Base-by-base conservation (phyloP, 2,329 filamentous ascomycete species). In the Aspergillus oerlinghausenensis region DNA sequence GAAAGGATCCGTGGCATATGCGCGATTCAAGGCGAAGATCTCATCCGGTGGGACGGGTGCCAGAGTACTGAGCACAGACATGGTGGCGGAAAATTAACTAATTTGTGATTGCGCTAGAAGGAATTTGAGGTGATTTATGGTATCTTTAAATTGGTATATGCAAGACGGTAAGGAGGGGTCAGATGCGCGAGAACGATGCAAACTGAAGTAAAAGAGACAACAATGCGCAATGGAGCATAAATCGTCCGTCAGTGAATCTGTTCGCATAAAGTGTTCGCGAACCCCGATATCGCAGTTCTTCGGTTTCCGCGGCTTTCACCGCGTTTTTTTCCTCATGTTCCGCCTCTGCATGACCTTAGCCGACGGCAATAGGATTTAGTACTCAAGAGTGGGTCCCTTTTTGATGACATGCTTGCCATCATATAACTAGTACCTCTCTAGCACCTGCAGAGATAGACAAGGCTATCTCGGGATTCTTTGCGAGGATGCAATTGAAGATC, bases 1-100 rank as follows among this genome's bases (percentile, higher is more conserved):
- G 67, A 77, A 75, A 28, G 82, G 77, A 71, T 97, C 92, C 57
- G 87, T 88, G 71, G 84, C 85, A 81, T 87, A 97, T 60, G 89
- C 90, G 60, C 88, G 85, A 83, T 92, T 90, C 69, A 97, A 79
- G 52, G 91, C 91, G 73, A 97, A 97, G 74, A 97, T 85, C 66
- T 92, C 86, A 76, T 97, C 92, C 73, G 94, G 90, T 49, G 92
- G 91, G 59, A 92, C 92, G 75, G 92, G 88, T 66, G 90, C 89
- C 61, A 96, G 88, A 64, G 66, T 65, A 9, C 55, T 60, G 32
- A 71, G 62, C 49, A 70, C 65, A 48, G 65, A 64, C 70, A 72
- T 72, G 29, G 52, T 65, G 64, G 48, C 54, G 6, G 42, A 29
- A 35, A 38, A 32, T 11, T 4, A 38, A 6, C 14, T 38, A 38